Base-by-base conservation (phyloP, 371 early-diverging fungal species). In the Rhizopus microsporus region DNA sequence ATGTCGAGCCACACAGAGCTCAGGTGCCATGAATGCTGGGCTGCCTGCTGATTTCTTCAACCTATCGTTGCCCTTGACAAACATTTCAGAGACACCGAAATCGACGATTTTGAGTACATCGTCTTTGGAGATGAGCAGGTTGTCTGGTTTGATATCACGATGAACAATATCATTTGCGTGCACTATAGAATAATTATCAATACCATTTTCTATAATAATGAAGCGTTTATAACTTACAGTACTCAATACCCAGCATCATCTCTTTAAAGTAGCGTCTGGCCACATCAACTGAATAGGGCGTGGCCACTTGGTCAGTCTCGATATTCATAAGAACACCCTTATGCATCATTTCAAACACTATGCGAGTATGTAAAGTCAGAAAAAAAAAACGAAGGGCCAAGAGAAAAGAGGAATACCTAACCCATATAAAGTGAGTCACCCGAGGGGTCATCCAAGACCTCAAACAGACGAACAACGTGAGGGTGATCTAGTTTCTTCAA, bases 111-210 rank as follows among this genome's bases (percentile, higher is more conserved):
- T 99, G 13, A 99, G 69, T 3, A 82, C 80, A 37, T 90, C 90
- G 55, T 95, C 90, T 32, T 71, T 69, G 1, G 90, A 86, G 13
- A 98, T 69, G 16, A 99, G 84, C 59, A 99, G 72, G 68, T 99
- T 99, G 63, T 97, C 98, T 4, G 99, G 99, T 75, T 99, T 99
- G 67, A 99, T 89, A 74, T 99, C 97, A 54, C 71, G 51, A 50
- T 70, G 71, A 9, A 63, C 67, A 43, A 70, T 70, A 49, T 61
- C 71, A 45, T 70, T 66, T 32, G 68, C 67, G 51, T 70, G 71
- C 10, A 68, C 71, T 67, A 31, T 23, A 23, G 23, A 23, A 23
- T 23, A 23, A 23, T 23, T 0, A 23, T 23, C 23, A 48, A 54
- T 16, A 34, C 54, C 7, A 68, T 29, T 4, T 67, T n/a, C n/a